A percentile compares a stretch with the other conserved stretches of the same genome.
Conservation (phyloP, 2,329 filamentous ascomycete species). For the Lachnellula cervina region DNA sequence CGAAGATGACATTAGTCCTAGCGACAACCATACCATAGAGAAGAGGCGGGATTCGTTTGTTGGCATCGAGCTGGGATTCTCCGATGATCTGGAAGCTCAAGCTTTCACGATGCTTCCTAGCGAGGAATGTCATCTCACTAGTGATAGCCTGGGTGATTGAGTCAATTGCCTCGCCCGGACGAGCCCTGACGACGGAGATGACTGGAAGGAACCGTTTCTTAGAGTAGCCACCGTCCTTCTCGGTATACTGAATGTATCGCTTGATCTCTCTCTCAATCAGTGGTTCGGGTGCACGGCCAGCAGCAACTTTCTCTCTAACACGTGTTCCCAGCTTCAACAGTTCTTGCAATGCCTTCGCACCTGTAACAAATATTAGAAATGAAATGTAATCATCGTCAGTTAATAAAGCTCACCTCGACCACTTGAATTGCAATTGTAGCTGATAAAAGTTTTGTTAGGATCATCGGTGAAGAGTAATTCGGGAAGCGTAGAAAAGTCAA, state of each 20-base stretch:
- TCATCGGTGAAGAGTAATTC: constrained; percentile 24
- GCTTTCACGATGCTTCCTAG: constrained; percentile 23
- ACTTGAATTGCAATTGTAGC: constrained; percentile 19
- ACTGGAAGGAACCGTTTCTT: constrained; percentile 29
- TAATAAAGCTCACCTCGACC: constrained; percentile 21
- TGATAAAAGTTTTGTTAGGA: constrained; percentile 25
- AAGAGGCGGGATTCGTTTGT: constrained; percentile 25
- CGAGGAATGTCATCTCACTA: constrained; percentile 27
- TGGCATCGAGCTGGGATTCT: constrained; percentile 19
- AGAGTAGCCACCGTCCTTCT: constrained; percentile 30
- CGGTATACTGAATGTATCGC: constrained; percentile 31
- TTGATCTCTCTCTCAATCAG: constrained; percentile 28
- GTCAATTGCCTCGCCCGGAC: constrained; percentile 16
- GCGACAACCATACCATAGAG: constrained; percentile 33
- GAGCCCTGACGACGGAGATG: constrained; percentile 19
- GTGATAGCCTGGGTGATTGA: constrained; percentile 19
- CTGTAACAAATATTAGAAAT: constrained; percentile 12
- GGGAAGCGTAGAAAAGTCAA: constrained; percentile 30
- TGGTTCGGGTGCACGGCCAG: constrained; percentile 16
- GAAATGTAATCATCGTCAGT: neutral
- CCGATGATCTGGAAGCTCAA: constrained; percentile 18
- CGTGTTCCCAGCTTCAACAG: constrained; percentile 27
- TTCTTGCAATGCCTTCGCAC: constrained; percentile 23
- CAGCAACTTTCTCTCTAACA: constrained; percentile 19
- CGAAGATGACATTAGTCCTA: constrained; percentile 24